A percentile compares a stretch with the other conserved stretches of the same genome.
Evolutionary conservation across 1,284 basidiomycete genomes (phyloP).

Genomic region (Pyrrhoderma lamaoense): DNA sequence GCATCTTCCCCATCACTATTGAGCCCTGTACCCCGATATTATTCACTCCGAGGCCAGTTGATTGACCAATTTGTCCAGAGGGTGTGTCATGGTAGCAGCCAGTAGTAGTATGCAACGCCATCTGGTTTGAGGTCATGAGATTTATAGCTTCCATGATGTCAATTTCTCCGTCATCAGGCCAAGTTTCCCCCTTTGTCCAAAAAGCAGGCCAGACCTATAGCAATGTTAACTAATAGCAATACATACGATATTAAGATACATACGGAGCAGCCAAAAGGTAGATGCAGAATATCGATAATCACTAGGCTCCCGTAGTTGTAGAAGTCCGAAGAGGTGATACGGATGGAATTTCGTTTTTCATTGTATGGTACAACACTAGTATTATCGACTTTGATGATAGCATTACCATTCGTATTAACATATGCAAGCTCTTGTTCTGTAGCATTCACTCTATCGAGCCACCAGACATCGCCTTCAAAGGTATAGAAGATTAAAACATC

Average conservation of each 20-base stretch:
- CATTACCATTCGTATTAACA: slow-evolving; percentile 45
- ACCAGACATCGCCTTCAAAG: slow-evolving; percentile 45
- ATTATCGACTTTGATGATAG: slow-evolving; percentile 56
- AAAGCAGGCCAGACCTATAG: slow-evolving; percentile 48
- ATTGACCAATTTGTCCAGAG: slow-evolving; percentile 32
- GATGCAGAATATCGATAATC: slow-evolving; percentile 52
- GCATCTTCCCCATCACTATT: slow-evolving; percentile 13
- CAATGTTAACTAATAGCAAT: background rate
- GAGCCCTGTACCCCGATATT: slow-evolving; percentile 13
- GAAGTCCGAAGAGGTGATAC: slow-evolving; percentile 44
- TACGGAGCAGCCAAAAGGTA: slow-evolving; percentile 64
- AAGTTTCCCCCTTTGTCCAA: slow-evolving; percentile 46
- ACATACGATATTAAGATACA: slow-evolving; percentile 19
- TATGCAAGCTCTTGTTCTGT: slow-evolving; percentile 41
- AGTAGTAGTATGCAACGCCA: slow-evolving; percentile 48
- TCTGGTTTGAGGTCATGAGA: slow-evolving; percentile 43
- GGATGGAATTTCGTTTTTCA: slow-evolving; percentile 50
- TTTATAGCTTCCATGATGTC: slow-evolving; percentile 56
- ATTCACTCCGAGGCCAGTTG: slow-evolving; percentile 26
- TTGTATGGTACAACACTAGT: slow-evolving; percentile 38
- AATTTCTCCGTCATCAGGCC: slow-evolving; percentile 51
- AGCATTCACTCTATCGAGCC: slow-evolving; percentile 38
- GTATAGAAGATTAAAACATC: background rate
- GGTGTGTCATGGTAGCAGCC: slow-evolving; percentile 31
- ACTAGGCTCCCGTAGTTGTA: slow-evolving; percentile 52